Evolutionary conservation across 2,329 filamentous ascomycete species (phyloP), one percentile per base, ranked within the genome.

Genomic region (Didymella segeticola): DNA sequence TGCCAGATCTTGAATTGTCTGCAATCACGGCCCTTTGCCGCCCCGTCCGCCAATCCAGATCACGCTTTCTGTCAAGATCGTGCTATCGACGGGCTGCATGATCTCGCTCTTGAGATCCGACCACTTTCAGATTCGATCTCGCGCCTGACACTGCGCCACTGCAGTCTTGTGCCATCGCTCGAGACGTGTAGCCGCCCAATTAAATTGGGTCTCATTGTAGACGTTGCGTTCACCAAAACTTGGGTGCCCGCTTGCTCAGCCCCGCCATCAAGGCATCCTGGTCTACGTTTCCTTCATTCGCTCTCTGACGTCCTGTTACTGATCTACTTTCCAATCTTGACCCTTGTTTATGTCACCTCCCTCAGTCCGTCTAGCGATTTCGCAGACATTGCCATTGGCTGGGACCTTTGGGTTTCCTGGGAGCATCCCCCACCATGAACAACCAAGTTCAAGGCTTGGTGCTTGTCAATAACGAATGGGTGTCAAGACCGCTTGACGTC

Each of bases 401-500:
- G 34, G 27, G 25, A 22, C 34, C 31, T 20, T 34, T 48, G 38
- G 17, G 23, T 23, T 43, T 33, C 25, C 22, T 43, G 39, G 27
- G 20, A 49, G 36, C 6, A 29, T 38, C 15, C 27, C 48, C 39
- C 48, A 43, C 34, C 30, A 73, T 73, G 70, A 66, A 66, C 9
- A 58, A 68, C 17, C 64, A 69, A 51, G 55, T 71, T 22, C 70
- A 69, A 46, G 57, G 60, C 34, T 55, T 62, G 30, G 61, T 65
- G 25, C 63, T 70, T 22, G 57, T 69, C 31, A 56, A 73, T 50
- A 68, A 69, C 47, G 69, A 74, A 39, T 72, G 68, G 68, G 70
- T 74, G 15, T 71, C 70, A 15, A 64, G 67, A 48, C 63, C 67
- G 19, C 60, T 64, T 51, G 74, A 79, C 62, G 64, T 78, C 46